Evolutionary conservation across 2,329 filamentous ascomycete species (phyloP), one percentile per base, ranked within the genome.

Genomic region (Alternaria metachromatica): DNA sequence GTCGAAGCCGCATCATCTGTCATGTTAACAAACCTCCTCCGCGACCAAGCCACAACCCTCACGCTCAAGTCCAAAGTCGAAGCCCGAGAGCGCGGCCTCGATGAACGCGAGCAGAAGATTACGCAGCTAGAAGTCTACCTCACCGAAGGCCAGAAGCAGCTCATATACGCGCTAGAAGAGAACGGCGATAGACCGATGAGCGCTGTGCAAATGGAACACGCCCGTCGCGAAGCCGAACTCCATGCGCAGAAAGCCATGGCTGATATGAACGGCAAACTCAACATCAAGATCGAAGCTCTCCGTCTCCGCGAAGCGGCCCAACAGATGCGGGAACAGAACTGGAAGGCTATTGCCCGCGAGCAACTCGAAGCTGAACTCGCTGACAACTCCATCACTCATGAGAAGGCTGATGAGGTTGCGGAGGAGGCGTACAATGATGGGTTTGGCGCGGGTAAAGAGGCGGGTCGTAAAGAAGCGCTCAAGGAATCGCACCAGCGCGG

Each of bases 91-190:
- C 60, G 63, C 1, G 64, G 66, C 3, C 33, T 75, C 1, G 28
- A 59, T 0, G 23, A 59, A 5, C 73, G 73, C 1, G 64, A 70
- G 13, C 45, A 58, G 6, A 60, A 46, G 2, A 67, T 73, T 11
- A 30, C 62, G 6, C 67, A 74, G 25, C 7, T 65, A 0, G 75
- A 77, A 30, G 21, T 61, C 0, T 72, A 70, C 30, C 69, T 76
- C 3, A 30, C 64, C 6, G 58, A 64, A 21, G 75, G 75, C 7
- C 72, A 76, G 51, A 72, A 66, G 28, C 69, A 72, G 15, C 48
- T 74, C 6, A 48, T 63, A 11, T 28, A 50, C 20, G 37, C 67
- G 18, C 53, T 66, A 2, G 66, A 69, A 13, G 30, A 69, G 20
- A 55, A 59, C 1, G 69, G 64, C 3, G 56, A 60, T 5, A 50